These are phyloP conservation scores for Quercus tomentella DNA, from an alignment of 331 rosid genomes.

Conservation along the genomic window DNA sequence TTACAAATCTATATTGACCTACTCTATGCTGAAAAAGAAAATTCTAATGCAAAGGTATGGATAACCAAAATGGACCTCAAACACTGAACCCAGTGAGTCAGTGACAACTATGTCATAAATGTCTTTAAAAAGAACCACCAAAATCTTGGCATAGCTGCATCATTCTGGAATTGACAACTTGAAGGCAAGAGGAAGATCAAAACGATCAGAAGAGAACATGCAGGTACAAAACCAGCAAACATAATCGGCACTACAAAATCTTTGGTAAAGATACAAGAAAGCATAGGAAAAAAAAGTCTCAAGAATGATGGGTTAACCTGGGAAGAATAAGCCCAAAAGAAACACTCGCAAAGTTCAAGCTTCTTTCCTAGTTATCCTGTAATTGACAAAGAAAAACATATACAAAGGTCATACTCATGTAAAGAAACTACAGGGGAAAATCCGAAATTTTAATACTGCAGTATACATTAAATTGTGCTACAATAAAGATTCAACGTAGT, in stretches of 20 bases:
- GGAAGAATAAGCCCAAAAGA: conserved; percentile 26
- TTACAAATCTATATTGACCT: background rate
- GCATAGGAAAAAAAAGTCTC: background rate
- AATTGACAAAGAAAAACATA: background rate
- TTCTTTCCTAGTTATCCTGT: conserved; percentile 90
- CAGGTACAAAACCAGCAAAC: background rate
- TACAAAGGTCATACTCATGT: conserved; percentile 2
- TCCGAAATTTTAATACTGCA: background rate
- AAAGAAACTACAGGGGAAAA: background rate
- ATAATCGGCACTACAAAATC: background rate
- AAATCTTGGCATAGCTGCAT: conserved; percentile 14
- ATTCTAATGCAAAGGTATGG: background rate
- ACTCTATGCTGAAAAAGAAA: background rate
- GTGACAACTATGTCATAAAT: conserved; percentile 2
- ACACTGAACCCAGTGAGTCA: background rate
- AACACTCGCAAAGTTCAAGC: conserved; percentile 45
- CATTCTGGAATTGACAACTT: conserved; percentile 26
- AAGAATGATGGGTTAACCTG: background rate
- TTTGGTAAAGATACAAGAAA: background rate
- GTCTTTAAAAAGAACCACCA: conserved; percentile 23
- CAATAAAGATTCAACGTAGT: background rate
- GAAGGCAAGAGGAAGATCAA: background rate
- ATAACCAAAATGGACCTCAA: background rate
- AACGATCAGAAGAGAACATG: background rate
- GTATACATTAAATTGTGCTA: background rate